Evolutionary conservation across 768 basidiomycete genomes (phyloP).

Genomic region (Mycena latifolia): DNA sequence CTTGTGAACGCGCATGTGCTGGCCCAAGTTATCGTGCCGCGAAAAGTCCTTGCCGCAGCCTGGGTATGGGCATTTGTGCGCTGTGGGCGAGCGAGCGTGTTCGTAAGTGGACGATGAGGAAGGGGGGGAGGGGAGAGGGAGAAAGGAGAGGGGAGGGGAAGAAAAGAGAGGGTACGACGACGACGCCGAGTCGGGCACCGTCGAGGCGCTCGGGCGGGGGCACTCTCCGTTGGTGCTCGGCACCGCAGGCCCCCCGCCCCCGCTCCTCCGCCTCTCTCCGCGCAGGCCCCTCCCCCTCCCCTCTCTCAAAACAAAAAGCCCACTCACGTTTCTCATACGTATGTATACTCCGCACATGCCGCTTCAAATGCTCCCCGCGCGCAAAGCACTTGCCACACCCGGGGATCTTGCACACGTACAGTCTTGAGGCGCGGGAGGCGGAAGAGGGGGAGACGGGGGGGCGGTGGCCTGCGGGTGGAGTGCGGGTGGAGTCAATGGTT

Average conservation of each 20-base stretch:
- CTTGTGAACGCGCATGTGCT: slow-evolving; percentile 76
- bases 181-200: no score
- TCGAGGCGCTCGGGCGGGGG: no score
- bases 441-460: not conserved
- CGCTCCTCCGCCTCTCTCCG: no score
- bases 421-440: no score
- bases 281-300: no score
- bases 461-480: slow-evolving; percentile 3
- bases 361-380: slow-evolving; percentile 84
- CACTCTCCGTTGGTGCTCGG: no score
- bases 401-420: slow-evolving; percentile 75
- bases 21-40: slow-evolving; percentile 81
- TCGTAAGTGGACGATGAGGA: not conserved
- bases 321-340: slow-evolving; percentile 88
- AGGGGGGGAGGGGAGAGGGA: not conserved
- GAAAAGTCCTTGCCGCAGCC: slow-evolving; percentile 81
- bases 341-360: slow-evolving; percentile 85
- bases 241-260: no score
- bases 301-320: no score
- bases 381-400: slow-evolving; percentile 88
- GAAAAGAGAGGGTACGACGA: no score
- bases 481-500: no score
- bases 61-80: slow-evolving; percentile 70
- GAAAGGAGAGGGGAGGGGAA: no score
- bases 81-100: slow-evolving; percentile 46